Base-by-base conservation (phyloP, 148 eudicot species). In the Rhododendron simsii region DNA sequence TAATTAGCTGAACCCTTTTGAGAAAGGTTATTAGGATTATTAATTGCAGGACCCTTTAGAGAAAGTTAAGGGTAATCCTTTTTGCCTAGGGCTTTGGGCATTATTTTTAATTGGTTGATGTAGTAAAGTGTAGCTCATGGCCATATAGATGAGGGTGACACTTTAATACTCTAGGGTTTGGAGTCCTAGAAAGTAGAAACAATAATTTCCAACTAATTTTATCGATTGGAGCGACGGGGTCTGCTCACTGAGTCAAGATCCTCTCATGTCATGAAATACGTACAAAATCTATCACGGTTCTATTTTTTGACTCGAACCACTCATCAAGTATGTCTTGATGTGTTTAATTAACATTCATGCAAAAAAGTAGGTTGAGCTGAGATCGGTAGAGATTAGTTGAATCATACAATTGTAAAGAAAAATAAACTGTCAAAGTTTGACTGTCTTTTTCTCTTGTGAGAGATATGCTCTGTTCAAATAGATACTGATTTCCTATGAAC, bases 21-120 rank as follows among this genome's bases (percentile, higher is more conserved):
- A 83, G 55, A 83, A 83, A 83, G n/a, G 75, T 61, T 13, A 63
- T 41, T 45, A 45, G 53, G 53, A 47, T 83, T 83, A 83, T 8
- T n/a, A 14, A 26, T 55, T 65, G 35, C 26, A 83, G 85, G 57
- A 44, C 85, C 33, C 55, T 10, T n/a, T 12, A 41, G 14, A 6
- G 28, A n/a, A 67, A 82, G 35, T 65, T 45, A 26, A 83, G 50
- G 55, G 14, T 8, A 45, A 16, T 51, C 77, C 57, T 6, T 65
- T 57, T 83, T 26, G 84, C 41, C 76, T 67, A 18, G 85, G 77
- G 53, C 59, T 30, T 15, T 63, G 85, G 18, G 12, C 85, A n/a
- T n/a, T 26, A 45, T 11, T 53, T 61, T 61, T 57, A 81, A 14
- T 81, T 59, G 69, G 23, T 39, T n/a, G 33, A 33, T 39, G 26